phyloP scores from a whole-genome alignment of 1,139 yeast genomes.

The Candida labiduridarum region DNA sequence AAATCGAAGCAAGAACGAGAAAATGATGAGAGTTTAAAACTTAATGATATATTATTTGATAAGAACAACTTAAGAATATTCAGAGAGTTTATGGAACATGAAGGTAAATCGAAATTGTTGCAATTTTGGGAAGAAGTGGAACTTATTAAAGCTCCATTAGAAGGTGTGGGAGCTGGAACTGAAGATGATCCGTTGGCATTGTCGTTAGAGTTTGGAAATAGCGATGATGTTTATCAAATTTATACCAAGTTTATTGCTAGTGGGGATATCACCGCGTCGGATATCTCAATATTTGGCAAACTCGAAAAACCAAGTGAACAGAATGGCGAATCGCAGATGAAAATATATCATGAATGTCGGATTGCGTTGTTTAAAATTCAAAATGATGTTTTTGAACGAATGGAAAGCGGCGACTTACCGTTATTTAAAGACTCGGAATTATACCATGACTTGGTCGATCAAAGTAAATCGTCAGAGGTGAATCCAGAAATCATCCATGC shows the following conservation, averaged over 20 bases:
- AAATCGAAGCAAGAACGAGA: constrained; percentile 5
- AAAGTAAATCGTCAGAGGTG: constrained; percentile 16
- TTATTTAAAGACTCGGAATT: constrained; percentile 49
- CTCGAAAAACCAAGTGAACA: constrained; percentile 7
- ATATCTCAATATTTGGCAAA: constrained; percentile 21
- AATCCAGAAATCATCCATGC: constrained; percentile 58
- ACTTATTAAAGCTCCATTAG: constrained; percentile 70
- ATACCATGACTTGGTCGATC: constrained; percentile 15
- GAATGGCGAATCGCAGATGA: constrained; percentile 9
- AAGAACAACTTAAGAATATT: constrained; percentile 40
- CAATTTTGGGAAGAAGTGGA: constrained; percentile 73
- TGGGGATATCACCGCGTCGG: constrained; percentile 26
- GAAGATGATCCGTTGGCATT: constrained; percentile 27
- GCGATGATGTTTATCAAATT: constrained; percentile 51
- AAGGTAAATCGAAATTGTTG: constrained; percentile 45
- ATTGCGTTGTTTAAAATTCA: constrained; percentile 60
- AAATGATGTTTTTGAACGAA: constrained; percentile 45
- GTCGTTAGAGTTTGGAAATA: constrained; percentile 42
- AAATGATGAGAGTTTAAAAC: constrained; percentile 1
- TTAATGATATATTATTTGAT: constrained; percentile 9
- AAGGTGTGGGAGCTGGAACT: constrained; percentile 39
- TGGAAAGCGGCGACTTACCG: constrained; percentile 55
- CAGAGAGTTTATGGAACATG: constrained; percentile 56
- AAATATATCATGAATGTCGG: constrained; percentile 51
- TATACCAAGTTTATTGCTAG: constrained; percentile 43